Evolutionary conservation across 2,329 filamentous ascomycete species (phyloP).

Genomic region (Alternaria metachromatica): DNA sequence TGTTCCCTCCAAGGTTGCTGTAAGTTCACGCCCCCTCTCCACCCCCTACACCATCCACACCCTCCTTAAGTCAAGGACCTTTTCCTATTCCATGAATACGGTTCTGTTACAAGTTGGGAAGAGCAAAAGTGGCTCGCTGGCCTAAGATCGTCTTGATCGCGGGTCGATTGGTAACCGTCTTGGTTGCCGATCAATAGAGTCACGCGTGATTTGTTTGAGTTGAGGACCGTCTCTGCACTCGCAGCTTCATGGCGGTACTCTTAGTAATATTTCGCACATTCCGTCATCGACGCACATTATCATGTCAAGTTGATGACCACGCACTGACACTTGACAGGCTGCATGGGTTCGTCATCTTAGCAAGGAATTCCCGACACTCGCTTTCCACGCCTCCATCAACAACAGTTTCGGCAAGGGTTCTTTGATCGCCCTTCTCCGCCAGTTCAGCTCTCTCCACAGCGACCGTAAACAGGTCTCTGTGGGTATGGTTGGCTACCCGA

Average conservation of each 20-base stretch:
- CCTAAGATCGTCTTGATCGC: constrained; percentile 66
- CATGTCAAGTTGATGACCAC: constrained; percentile 21
- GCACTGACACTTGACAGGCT: constrained; percentile 65
- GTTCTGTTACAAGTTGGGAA: constrained; percentile 99
- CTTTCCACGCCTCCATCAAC: constrained; percentile 92
- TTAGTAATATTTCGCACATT: constrained; percentile 99
- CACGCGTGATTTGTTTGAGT: constrained; percentile 92
- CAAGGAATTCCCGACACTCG: constrained; percentile 90
- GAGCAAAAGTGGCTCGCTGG: constrained; percentile 79
- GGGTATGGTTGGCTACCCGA: constrained; percentile 87
- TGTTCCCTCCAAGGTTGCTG: constrained; percentile 88
- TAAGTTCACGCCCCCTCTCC: constrained; percentile 65
- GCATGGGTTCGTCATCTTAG: constrained; percentile 89
- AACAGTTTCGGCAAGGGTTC: constrained; percentile 98
- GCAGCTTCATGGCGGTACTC: constrained; percentile 78
- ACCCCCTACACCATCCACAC: constrained; percentile 48
- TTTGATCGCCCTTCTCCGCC: constrained; percentile 86
- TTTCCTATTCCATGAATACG: constrained; percentile 74
- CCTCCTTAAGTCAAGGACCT: constrained; percentile 91
- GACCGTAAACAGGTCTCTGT: constrained; percentile 95
- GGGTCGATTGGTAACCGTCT: constrained; percentile 83
- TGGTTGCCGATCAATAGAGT: constrained; percentile 80
- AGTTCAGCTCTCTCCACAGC: constrained; percentile 89
- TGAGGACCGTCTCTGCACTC: constrained; percentile 78
- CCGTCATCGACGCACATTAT: constrained; percentile 29